Evolutionary conservation across 1,139 yeast genomes (phyloP).

Genomic region (Pichia inconspicua): DNA sequence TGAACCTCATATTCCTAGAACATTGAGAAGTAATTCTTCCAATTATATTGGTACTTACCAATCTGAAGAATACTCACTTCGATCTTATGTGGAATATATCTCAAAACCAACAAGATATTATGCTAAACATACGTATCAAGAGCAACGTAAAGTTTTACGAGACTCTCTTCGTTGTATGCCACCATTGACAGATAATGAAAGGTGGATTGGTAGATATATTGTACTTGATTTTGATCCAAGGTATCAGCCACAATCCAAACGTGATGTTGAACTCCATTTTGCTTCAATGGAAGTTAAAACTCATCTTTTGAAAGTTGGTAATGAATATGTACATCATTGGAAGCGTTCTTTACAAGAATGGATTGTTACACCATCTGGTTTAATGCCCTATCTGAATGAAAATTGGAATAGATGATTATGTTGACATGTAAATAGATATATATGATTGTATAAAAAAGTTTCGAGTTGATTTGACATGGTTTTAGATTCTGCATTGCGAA

Average conservation of each 20-base stretch:
- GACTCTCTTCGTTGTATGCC: conserved; percentile 29
- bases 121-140: conserved; percentile 13
- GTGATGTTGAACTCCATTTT: conserved; percentile 6
- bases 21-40: neutral
- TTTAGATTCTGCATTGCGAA: too few relatives aligned
- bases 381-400: conserved; percentile 19
- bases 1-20: conserved; percentile 1
- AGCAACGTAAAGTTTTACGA: conserved; percentile 22
- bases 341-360: conserved; percentile 27
- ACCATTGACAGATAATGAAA: conserved; percentile 25
- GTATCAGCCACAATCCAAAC: conserved; percentile 11
- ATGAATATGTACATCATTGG: conserved; percentile 11
- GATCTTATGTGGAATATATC: conserved; percentile 14
- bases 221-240: conserved; percentile 18
- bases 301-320: conserved; percentile 7
- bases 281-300: conserved; percentile 9
- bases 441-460: too few relatives aligned
- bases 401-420: neutral
- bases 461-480: too few relatives aligned
- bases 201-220: conserved; percentile 26
- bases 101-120: conserved; percentile 5
- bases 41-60: neutral
- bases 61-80: conserved; percentile 3
- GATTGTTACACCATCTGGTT: conserved; percentile 27
- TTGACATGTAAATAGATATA: neutral